Evolutionary conservation across 495 filamentous ascomycete genomes (phyloP).

Genomic region (Apiosordaria backusii): DNA sequence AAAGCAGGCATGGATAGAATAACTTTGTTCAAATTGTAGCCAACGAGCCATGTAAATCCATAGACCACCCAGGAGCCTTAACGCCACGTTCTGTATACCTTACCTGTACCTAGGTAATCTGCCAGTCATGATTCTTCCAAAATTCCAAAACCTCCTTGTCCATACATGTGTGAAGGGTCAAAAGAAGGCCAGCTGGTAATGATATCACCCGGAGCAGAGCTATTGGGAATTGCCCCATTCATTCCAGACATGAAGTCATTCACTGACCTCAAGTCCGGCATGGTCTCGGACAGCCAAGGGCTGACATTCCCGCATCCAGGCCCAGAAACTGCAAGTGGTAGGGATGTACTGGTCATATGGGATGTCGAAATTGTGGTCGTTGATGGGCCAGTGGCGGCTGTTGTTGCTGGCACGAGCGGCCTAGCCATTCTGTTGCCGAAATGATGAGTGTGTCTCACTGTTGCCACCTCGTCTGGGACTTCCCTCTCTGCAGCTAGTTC

Average conservation of each 20-base stretch:
- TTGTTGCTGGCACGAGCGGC: background rate
- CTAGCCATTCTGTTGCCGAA: background rate
- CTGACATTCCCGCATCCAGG: background rate
- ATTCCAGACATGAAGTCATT: background rate
- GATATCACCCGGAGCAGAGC: background rate
- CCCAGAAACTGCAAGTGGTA: background rate
- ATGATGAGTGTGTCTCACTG: background rate
- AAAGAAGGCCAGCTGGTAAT: background rate
- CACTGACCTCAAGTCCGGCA: background rate
- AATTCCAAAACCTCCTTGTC: background rate
- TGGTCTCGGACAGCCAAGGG: background rate
- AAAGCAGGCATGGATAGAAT: no score
- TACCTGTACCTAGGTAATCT: background rate
- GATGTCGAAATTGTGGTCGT: background rate
- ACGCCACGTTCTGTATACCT: no score
- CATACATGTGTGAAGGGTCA: background rate
- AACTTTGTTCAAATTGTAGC: no score
- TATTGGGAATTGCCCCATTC: background rate
- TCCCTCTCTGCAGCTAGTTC: background rate
- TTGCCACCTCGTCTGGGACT: no score
- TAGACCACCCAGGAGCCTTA: no score
- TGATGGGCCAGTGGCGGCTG: background rate
- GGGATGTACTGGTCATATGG: background rate
- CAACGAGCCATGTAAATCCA: no score
- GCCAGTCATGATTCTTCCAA: background rate